These are phyloP conservation scores for Collariella sp. DNA, from an alignment of 495 filamentous ascomycete species.

Conservation along the genomic window DNA sequence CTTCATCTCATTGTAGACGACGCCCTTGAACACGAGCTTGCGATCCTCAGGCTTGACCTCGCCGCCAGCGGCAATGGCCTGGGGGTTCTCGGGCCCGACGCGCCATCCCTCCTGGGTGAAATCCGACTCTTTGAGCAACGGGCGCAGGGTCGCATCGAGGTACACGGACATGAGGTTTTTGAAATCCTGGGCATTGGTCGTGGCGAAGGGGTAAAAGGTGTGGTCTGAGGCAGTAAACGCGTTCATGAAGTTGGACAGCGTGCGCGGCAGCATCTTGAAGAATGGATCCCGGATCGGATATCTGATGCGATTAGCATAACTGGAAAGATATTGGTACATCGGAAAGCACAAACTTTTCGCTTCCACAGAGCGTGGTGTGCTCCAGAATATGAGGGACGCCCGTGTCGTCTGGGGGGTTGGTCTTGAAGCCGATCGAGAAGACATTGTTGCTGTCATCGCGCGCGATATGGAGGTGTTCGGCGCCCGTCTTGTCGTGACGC, in stretches of 20 bases:
- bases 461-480: conserved; percentile 90
- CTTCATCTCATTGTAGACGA: conserved; percentile 99
- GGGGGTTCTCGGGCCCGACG: conserved; percentile 81
- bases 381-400: conserved; percentile 96
- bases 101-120: conserved; percentile 97
- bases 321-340: background rate
- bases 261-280: conserved; percentile 98
- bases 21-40: conserved; percentile 88
- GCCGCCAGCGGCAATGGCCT: conserved; percentile 39
- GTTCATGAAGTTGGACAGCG: conserved; percentile 98
- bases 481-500: conserved; percentile 85
- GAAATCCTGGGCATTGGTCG: conserved; percentile 93
- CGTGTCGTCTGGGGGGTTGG: conserved; percentile 92
- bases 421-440: conserved; percentile 98
- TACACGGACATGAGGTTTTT: conserved; percentile 95
- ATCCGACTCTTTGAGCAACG: conserved; percentile 79
- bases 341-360: conserved; percentile 61
- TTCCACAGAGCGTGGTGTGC: conserved; percentile 95
- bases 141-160: conserved; percentile 85
- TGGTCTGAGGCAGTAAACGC: conserved; percentile 94
- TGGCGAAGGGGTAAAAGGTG: conserved; percentile 97
- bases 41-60: conserved; percentile 36
- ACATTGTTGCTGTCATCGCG: conserved; percentile 97
- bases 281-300: conserved; percentile 96
- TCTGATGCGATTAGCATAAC: conserved; percentile 37